Evolutionary conservation across 352 stramenopile genomes (phyloP), one percentile per base, ranked within the genome.

Genomic region (Phytophthora rubi): DNA sequence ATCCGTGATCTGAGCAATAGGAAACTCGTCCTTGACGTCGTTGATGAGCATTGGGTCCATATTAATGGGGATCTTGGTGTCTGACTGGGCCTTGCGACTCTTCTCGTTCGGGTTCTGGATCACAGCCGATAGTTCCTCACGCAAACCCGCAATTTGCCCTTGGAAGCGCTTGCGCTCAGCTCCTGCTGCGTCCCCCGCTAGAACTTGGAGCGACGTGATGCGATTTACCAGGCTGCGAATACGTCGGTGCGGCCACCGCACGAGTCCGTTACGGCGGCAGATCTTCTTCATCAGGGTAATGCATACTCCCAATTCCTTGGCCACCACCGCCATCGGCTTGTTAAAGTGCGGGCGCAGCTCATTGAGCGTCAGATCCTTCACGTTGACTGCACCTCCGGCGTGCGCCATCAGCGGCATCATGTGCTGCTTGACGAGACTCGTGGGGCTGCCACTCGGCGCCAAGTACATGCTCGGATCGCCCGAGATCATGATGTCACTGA

Each of bases 211-310:
- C 56, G 84, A 91, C 42, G 81, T 90, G 54, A 95, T 95, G 15
- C 86, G 81, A 68, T 95, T 95, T 48, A 93, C 85, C 33, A 95
- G 83, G 51, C 84, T 92, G 30, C 85, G 85, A 64, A 95, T 95
- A 30, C 84, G 82, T 48, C 88, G 81, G 57, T 95, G 88, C n/a
- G 88, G 88, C 88, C 88, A 95, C 8, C 88, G 88, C 48, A 85
- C 70, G 52, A 95, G 81, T 8, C 88, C 88, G 63, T 95, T 95
- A 62, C 83, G 82, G 37, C 88, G 85, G 55, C 88, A 95, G 55
- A 95, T 95, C 55, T 95, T 95, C 75, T 95, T 95, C 83, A 95
- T 92, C 52, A 95, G 74, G 51, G 88, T 95, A 70, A 95, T 93
- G 58, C 88, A 95, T 26, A 95, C 85, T 33, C 88, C 88, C 53